Conservation (phyloP, 2,329 filamentous ascomycete genomes). For the Samsoniella hepiali region DNA sequence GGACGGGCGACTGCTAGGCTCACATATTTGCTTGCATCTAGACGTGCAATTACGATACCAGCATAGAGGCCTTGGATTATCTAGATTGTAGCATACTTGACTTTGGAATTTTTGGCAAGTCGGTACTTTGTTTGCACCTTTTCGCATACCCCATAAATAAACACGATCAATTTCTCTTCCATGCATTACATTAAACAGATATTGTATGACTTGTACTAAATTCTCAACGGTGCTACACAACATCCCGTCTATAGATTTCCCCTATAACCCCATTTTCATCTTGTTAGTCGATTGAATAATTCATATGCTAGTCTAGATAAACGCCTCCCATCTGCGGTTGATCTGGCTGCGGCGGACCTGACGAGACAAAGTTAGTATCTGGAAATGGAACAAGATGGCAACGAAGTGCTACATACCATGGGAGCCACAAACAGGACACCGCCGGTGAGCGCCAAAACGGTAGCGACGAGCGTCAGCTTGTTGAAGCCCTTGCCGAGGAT, state of each 20-base stretch:
- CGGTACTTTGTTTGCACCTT: background rate
- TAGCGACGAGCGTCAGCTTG: conserved; percentile 78
- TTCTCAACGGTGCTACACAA: background rate
- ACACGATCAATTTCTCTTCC: background rate
- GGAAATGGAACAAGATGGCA: background rate
- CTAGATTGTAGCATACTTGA: too few species aligned
- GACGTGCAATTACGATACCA: background rate
- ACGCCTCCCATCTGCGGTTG: conserved; percentile 57
- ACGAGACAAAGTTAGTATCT: conserved; percentile 31
- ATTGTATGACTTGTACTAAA: background rate
- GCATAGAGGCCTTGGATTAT: background rate
- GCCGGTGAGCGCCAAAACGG: conserved; percentile 73
- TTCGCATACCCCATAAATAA: background rate
- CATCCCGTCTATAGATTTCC: background rate
- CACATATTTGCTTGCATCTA: background rate
- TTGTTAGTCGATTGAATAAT: background rate
- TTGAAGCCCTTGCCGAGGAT: conserved; percentile 91
- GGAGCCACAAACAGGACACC: conserved; percentile 79
- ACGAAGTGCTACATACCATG: conserved; percentile 61
- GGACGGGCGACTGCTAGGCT: conserved; percentile 47
- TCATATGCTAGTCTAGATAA: background rate
- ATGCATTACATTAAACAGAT: conserved; percentile 3
- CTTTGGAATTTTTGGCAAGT: background rate
- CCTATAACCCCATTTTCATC: background rate
- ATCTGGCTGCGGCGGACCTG: conserved; percentile 66